A percentile compares a stretch with the other conserved stretches of the same genome.
Conservation (phyloP, 106 monocot genomes). For the Hemerocallis citrina region DNA sequence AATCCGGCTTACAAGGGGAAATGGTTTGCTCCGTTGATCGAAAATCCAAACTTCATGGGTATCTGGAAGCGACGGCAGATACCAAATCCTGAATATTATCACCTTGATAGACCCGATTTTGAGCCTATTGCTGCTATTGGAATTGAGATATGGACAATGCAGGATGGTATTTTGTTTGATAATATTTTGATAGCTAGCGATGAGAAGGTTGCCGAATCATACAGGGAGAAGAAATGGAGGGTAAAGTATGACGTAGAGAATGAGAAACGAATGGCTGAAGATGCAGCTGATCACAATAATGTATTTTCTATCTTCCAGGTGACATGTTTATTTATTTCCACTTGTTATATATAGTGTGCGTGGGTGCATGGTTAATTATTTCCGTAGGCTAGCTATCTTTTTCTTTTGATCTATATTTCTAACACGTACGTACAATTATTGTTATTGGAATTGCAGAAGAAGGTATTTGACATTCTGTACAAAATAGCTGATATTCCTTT, state of each 20-base stretch:
- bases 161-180: slow-evolving; percentile 62
- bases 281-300: slow-evolving; percentile 27
- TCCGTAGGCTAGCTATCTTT: not conserved
- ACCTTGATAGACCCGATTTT: slow-evolving; percentile 61
- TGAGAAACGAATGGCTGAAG: slow-evolving; percentile 75
- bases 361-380: not conserved
- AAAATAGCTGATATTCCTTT: slow-evolving; percentile 62
- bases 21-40: slow-evolving; percentile 74
- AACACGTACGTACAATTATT: no score
- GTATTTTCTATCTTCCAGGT: slow-evolving; percentile 57
- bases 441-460: slow-evolving; percentile 40
- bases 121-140: slow-evolving; percentile 73
- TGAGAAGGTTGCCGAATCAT: slow-evolving; percentile 46
- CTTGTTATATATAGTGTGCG: not conserved
- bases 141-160: slow-evolving; percentile 77
- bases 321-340: not conserved
- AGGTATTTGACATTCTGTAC: slow-evolving; percentile 76
- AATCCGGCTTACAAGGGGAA: slow-evolving; percentile 92
- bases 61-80: slow-evolving; percentile 85
- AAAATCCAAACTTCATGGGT: slow-evolving; percentile 64
- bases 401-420: not conserved
- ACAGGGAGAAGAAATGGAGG: slow-evolving; percentile 53
- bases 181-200: slow-evolving; percentile 44
- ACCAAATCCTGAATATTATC: slow-evolving; percentile 70
- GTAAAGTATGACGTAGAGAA: slow-evolving; percentile 73